A percentile compares a stretch with the other conserved stretches of the same genome.
Evolutionary conservation across 2,329 filamentous ascomycete species (phyloP).

Genomic region (Pseudocercospora fijiensis): DNA sequence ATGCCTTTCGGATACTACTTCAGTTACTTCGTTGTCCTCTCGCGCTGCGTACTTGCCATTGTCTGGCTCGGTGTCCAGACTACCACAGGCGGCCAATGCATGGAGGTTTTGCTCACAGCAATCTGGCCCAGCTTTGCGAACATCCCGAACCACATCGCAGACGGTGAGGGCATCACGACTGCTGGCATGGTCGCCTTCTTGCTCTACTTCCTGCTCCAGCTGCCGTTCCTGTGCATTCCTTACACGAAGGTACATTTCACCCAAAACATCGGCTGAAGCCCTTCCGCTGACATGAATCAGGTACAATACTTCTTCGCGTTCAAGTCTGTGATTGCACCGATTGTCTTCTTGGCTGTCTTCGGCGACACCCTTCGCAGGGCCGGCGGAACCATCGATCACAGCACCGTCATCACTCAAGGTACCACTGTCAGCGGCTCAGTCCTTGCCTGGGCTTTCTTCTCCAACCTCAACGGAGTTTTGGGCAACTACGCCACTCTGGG

Average conservation of each 20-base stretch:
- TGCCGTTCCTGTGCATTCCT: constrained; percentile 57
- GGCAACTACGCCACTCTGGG: constrained; percentile 39
- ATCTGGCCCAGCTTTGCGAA: constrained; percentile 59
- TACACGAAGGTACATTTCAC: constrained; percentile 38
- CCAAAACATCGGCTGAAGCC: background rate
- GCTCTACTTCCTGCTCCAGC: constrained; percentile 55
- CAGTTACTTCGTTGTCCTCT: constrained; percentile 36
- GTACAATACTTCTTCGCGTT: constrained; percentile 37
- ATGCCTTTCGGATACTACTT: constrained; percentile 59
- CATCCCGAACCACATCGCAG: constrained; percentile 52
- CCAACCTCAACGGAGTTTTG: constrained; percentile 32
- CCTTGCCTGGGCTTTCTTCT: constrained; percentile 34
- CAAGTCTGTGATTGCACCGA: constrained; percentile 45
- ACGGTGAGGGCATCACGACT: constrained; percentile 53
- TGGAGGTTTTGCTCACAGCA: constrained; percentile 38
- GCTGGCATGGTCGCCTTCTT: constrained; percentile 58
- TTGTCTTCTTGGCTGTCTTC: constrained; percentile 37
- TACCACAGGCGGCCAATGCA: constrained; percentile 31
- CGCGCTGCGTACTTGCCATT: constrained; percentile 34
- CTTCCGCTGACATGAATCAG: constrained; percentile 1
- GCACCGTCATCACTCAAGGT: constrained; percentile 36
- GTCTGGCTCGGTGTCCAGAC: constrained; percentile 38
- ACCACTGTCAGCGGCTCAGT: constrained; percentile 32
- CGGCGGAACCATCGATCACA: constrained; percentile 33
- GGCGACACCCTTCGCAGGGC: constrained; percentile 35